Base-by-base conservation (phyloP, 495 filamentous ascomycete genomes). In the Penicillium riverlandense region DNA sequence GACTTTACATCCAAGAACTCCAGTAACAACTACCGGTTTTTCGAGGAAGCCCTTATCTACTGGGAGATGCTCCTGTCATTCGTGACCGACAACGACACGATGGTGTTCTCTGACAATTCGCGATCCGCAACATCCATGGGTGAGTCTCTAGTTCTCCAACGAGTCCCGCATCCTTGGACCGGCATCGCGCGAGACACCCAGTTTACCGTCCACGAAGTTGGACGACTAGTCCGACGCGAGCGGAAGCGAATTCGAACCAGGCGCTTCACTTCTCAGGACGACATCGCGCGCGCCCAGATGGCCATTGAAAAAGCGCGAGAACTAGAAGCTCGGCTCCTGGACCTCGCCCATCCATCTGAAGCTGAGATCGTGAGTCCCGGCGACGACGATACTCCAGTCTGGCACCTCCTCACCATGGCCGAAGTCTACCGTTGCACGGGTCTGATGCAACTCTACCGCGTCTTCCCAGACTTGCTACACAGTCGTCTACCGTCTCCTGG, bases 31-130 rank as follows among this genome's bases (percentile, higher is more conserved):
- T 69, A 72, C 37, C 70, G 70, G 14, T 80, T 80, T 48, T 80
- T 80, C 53, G 71, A 77, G 49, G 75, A 80, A 52, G 70, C 74
- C 32, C 60, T 80, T 1, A 59, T 80, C 11, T 80, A 80, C 47
- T 80, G 76, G 76, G 76, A 80, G 41, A 80, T 80, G 76, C 65
- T 78, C 16, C 71, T 77, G 5, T 76, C 74, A 0, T 80, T 74
- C 43, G 75, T 80, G 9, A 63, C 72, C 15, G 75, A 79, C 39
- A 66, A 70, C 33, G 52, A 70, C 1, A 52, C 62, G 0, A 50
- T 70, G 39, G 41, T 59, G 0, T 43, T 58, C 2, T 63, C 66
- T 0, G 48, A 53, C 15, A 44, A 37, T 12, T 44, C 41, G 0
- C 34, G 41, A 12, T 13, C 45, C 9, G 32, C 48, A 10, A 42